Conservation (phyloP, 177 flowering plant species). For the Vitis hybrid region DNA sequence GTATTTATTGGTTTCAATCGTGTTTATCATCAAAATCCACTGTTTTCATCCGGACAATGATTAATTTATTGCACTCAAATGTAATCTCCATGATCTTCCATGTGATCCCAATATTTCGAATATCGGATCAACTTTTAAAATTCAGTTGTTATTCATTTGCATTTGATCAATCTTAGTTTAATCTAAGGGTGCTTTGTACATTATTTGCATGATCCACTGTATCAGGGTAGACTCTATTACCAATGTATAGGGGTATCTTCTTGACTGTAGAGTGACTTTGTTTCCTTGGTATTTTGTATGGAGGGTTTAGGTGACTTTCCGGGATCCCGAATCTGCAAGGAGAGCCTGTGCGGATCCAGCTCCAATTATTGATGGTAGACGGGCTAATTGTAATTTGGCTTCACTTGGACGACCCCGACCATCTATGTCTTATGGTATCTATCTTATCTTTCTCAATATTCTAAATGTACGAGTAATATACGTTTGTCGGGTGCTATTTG, state of each 20-base stretch:
- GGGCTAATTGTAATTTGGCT: constrained; percentile 95
- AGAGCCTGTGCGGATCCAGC: constrained; percentile 86
- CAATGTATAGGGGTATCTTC: neutral
- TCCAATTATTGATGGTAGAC: constrained; percentile 86
- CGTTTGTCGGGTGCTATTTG: no score
- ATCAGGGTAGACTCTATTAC: no score
- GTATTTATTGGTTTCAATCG: constrained; percentile 28
- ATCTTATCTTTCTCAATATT: neutral
- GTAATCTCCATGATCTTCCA: neutral
- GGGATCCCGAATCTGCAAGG: constrained; percentile 83
- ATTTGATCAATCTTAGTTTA: no score
- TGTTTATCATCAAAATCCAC: no score
- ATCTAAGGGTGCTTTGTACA: no score
- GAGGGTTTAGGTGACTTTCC: constrained; percentile 95
- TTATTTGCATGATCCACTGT: no score
- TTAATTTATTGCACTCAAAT: neutral
- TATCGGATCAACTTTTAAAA: no score
- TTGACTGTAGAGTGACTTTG: constrained; percentile 33
- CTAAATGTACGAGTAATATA: neutral
- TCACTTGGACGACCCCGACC: constrained; percentile 88
- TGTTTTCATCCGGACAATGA: neutral
- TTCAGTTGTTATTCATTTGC: no score
- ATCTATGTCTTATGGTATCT: constrained; percentile 48
- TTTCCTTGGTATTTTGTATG: constrained; percentile 38
- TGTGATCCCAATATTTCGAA: no score